Percentiles rank a stretch among this genome's conserved stretches.
Evolutionary conservation across 2,329 filamentous ascomycete species (phyloP).

Genomic region (Colletotrichum tanaceti): DNA sequence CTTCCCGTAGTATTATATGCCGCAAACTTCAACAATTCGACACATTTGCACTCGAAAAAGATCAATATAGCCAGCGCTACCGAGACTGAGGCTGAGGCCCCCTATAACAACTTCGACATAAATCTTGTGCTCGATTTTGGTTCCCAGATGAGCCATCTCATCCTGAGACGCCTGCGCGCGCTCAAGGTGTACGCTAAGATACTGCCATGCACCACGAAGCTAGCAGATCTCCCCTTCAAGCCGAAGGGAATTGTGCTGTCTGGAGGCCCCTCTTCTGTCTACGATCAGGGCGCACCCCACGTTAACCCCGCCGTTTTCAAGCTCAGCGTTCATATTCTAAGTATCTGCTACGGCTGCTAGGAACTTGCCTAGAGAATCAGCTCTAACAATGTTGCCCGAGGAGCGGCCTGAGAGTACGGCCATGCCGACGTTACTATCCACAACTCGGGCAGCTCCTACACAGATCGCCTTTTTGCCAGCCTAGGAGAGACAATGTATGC

Average conservation of each 20-base stretch:
- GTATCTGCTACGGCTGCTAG: constrained; percentile 60
- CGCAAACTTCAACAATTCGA: constrained; percentile 1
- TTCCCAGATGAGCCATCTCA: constrained; percentile 79
- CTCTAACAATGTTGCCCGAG: constrained; percentile 71
- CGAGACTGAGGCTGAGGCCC: constrained; percentile 46
- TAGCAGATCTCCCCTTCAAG: constrained; percentile 79
- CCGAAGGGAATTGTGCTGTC: constrained; percentile 81
- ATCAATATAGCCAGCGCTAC: constrained; percentile 20
- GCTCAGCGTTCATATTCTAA: constrained; percentile 70
- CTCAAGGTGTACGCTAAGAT: constrained; percentile 89
- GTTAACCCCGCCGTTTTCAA: constrained; percentile 86
- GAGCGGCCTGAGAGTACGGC: constrained; percentile 61
- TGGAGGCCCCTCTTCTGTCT: constrained; percentile 76
- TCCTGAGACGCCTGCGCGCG: constrained; percentile 78
- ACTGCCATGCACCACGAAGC: constrained; percentile 86
- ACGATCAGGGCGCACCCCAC: constrained; percentile 78
- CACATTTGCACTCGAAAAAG: neutral
- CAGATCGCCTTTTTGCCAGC: constrained; percentile 82
- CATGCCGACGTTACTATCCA: constrained; percentile 67
- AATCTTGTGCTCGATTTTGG: constrained; percentile 79
- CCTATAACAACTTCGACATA: constrained; percentile 54
- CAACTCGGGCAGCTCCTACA: constrained; percentile 63
- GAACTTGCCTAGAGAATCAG: constrained; percentile 76
- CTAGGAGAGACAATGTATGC: constrained; percentile 75
- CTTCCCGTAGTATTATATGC: no score